Evolutionary conservation across 2,329 filamentous ascomycete species (phyloP), one percentile per base, ranked within the genome.

Genomic region (Phaeoacremonium minimum): DNA sequence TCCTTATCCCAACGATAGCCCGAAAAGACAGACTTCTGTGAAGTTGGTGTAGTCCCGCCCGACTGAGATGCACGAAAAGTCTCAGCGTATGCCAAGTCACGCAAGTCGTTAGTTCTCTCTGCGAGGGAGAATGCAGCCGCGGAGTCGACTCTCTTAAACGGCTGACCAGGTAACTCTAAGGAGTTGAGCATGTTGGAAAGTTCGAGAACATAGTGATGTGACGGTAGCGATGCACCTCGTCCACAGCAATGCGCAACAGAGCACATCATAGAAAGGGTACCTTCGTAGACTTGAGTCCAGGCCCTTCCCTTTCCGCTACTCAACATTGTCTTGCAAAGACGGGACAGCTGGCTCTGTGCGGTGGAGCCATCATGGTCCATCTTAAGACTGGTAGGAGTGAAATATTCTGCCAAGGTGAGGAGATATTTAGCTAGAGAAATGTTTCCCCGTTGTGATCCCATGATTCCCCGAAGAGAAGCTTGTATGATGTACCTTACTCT

Each of bases 61-160:
- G 12, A 18, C 18, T 19, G 18, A 15, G 38, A 7, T 17, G 12
- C 38, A 29, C 40, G 38, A 4, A 75, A 54, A 18, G 54, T 61
- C 45, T 78, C 75, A 4, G 73, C 74, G 46, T 72, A 75, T 8
- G 66, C 67, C 28, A 77, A 61, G 44, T 78, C 73, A 17, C 67
- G 58, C 6, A 77, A 54, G 44, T 75, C 68, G 36, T 67, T 69
- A 12, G 71, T 77, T 36, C 66, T 61, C 40, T 73, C 68, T 1
- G 74, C 73, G 18, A 77, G 52, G 18, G 67, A 50, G 45, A 77
- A 75, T 1, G 73, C 73, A 2, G 64, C 63, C 18, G 75, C 70
- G 4, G 58, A 54, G 18, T 60, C 60, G 20, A 77, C 51, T 15
- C 56, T 60, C 18, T 52, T 44, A 6, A 66, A 43, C 16, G 63